Evolutionary conservation across 2,329 filamentous ascomycete genomes (phyloP), one percentile per base, ranked within the genome.

Genomic region (Cladosporium sp.): DNA sequence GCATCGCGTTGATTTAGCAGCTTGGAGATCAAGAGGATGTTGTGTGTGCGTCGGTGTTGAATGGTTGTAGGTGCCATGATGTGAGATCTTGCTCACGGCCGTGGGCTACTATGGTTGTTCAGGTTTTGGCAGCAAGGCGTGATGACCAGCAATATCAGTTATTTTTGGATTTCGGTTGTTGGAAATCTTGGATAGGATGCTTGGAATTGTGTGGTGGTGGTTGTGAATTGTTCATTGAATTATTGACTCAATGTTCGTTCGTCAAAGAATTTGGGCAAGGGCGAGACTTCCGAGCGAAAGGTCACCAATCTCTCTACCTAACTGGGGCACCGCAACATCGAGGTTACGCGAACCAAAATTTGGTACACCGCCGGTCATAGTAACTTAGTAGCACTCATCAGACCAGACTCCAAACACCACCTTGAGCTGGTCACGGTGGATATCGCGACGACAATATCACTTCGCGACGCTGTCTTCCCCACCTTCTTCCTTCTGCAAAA

Each of bases 11-110:
- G 79, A 69, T 87, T 90, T 63, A 96, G 80, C 1, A 96, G 79
- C 70, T 91, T 92, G 63, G 92, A 89, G 58, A 96, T 86, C 2
- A 96, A 80, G 2, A 96, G 83, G 20, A 95, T 77, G 71, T 92
- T 92, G 74, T 96, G 92, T 19, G 90, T 92, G 64, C 90, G 84
- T 30, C 89, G 82, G 69, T 96, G 90, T 42, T 59, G 54, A 39
- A 47, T 52, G 30, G 28, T 59, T 28, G 42, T 49, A 14, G 57
- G 36, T 55, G 57, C 51, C 50, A 55, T 59, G 34, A 20, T 50
- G 14, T n/a, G 12, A 5, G 6, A 45, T 14, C 17, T 20, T 22
- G 9, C 30, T 9, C 22, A 42, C 25, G 12, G 38, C 9, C 9
- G 8, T 34, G 8, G 30, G 30, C 30, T 34, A 12, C 2, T 34